phyloP scores from a whole-genome alignment of 495 filamentous ascomycete genomes.

The Entonaema liquescens region DNA sequence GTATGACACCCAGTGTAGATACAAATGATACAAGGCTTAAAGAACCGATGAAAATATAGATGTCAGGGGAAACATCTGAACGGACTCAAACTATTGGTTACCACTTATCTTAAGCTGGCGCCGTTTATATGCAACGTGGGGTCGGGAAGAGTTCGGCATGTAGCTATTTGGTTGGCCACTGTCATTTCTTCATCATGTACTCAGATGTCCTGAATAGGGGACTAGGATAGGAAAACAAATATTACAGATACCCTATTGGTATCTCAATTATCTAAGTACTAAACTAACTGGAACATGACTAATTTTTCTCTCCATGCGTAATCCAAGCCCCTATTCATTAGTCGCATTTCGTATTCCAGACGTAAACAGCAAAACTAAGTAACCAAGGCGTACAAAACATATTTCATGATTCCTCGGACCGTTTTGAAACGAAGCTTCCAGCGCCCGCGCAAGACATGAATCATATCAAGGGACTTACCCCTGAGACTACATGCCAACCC shows the following conservation, averaged over 20 bases:
- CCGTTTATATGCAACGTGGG: not conserved
- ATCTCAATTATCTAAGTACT: constrained; percentile 31
- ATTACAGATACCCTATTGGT: constrained; percentile 31
- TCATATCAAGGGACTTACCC: not conserved
- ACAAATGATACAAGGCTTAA: not conserved
- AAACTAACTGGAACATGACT: constrained; percentile 16
- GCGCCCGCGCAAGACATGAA: constrained; percentile 7
- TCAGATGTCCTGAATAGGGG: not conserved
- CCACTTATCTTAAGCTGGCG: not conserved
- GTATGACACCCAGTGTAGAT: not conserved
- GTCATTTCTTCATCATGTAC: not conserved
- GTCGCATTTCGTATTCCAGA: constrained; percentile 9
- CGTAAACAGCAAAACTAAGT: constrained; percentile 1
- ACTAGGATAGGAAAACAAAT: constrained; percentile 1
- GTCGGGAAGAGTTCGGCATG: not conserved
- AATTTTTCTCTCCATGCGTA: constrained; percentile 10
- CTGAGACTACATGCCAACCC: not conserved
- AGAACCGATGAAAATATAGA: not conserved
- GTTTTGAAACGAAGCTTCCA: not conserved
- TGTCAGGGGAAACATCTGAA: not conserved
- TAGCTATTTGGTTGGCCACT: not conserved
- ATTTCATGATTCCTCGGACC: not conserved
- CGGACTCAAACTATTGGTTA: not conserved
- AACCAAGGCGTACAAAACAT: constrained; percentile 1
- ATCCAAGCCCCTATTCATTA: not conserved